Conservation (phyloP, 176 grass and related monocot species). For the Cenchrus americanus region DNA sequence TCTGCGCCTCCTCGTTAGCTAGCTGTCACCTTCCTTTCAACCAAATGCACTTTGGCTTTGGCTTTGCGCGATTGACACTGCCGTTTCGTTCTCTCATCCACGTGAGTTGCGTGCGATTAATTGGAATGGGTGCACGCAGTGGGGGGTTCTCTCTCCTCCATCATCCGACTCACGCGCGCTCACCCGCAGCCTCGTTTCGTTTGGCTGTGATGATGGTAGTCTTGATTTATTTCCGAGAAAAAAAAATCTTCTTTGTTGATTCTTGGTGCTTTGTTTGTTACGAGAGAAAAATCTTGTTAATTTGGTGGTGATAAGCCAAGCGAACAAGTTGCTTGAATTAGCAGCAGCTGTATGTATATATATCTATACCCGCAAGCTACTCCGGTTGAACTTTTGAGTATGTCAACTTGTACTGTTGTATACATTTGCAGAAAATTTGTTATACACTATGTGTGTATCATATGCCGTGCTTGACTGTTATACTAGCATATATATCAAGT, state of each 20-base stretch:
- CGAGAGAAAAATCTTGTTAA: too few species aligned
- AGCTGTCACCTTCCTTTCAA: constrained; percentile 6
- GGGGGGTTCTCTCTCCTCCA: too few species aligned
- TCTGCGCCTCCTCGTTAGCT: neutral
- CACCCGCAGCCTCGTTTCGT: too few species aligned
- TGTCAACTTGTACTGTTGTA: too few species aligned
- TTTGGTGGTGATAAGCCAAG: too few species aligned
- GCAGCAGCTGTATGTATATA: neutral
- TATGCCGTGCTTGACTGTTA: neutral
- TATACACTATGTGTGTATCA: too few species aligned
- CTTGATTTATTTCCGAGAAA: too few species aligned
- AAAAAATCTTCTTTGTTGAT: too few species aligned
- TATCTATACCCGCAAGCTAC: neutral
- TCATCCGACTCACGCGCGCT: neutral
- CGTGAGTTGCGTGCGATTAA: constrained; percentile 34
- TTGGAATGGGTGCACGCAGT: neutral
- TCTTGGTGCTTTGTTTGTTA: too few species aligned
- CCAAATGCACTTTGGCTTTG: constrained; percentile 29
- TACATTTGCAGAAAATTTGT: neutral
- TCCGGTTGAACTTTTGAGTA: neutral
- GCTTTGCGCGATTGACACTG: constrained; percentile 19
- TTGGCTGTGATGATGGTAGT: too few species aligned
- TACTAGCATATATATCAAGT: too few species aligned
- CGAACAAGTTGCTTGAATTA: too few species aligned
- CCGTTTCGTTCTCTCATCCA: neutral